Evolutionary conservation across 2,329 filamentous ascomycete species (phyloP).

Genomic region (Xylariaceae sp.): DNA sequence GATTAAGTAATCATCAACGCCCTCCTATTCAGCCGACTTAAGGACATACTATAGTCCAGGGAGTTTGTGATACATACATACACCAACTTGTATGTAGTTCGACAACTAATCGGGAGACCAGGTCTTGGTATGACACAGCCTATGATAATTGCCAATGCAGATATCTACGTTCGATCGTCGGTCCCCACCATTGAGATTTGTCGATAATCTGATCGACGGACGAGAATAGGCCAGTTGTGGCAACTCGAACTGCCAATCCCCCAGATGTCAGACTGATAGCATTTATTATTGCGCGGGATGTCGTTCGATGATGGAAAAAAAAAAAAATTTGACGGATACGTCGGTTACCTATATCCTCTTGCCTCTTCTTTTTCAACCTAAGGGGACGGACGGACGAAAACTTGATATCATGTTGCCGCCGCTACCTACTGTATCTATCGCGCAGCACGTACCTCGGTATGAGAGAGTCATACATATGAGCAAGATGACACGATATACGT

Average conservation of each 20-base stretch:
- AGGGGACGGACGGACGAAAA: slow-evolving; percentile 1
- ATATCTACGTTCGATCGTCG: slow-evolving; percentile 15
- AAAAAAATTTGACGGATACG: background rate
- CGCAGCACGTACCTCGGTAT: background rate
- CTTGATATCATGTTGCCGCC: background rate
- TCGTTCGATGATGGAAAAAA: slow-evolving; percentile 1
- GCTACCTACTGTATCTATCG: background rate
- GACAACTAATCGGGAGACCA: background rate
- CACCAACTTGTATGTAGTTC: background rate
- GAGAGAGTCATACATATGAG: background rate
- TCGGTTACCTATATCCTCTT: slow-evolving; percentile 5
- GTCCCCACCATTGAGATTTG: slow-evolving; percentile 13
- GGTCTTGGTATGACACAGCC: background rate
- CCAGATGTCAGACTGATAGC: slow-evolving; percentile 10
- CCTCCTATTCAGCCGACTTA: background rate
- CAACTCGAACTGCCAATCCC: slow-evolving; percentile 13
- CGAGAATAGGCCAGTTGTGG: slow-evolving; percentile 5
- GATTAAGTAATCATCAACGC: background rate
- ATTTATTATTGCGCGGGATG: slow-evolving; percentile 16
- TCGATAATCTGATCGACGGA: slow-evolving; percentile 22
- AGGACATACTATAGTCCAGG: too few relatives aligned
- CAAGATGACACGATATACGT: background rate
- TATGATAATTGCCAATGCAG: slow-evolving; percentile 3
- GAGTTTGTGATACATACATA: too few relatives aligned
- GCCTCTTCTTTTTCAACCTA: background rate